Conservation (phyloP, 1,284 basidiomycete genomes). For the Coniferiporia weirii region DNA sequence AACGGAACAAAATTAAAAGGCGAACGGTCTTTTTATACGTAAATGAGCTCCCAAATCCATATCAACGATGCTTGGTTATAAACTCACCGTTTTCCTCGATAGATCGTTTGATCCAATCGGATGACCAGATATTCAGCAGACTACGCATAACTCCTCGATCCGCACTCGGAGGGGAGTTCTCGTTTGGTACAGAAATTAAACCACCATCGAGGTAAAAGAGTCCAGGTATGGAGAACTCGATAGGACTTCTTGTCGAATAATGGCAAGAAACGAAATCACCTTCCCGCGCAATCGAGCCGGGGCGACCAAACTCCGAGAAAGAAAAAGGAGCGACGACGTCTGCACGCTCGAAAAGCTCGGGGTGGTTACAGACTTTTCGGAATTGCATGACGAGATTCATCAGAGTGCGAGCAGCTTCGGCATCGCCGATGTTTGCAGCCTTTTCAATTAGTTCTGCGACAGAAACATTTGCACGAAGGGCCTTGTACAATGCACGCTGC, state of each 20-base stretch:
- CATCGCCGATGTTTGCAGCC: conserved; percentile 85
- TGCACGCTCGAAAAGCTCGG: conserved; percentile 96
- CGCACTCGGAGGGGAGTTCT: conserved; percentile 48
- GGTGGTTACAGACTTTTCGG: conserved; percentile 98
- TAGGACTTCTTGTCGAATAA: conserved; percentile 85
- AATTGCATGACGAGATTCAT: conserved; percentile 99
- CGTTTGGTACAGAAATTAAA: conserved; percentile 62
- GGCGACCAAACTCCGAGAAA: conserved; percentile 79
- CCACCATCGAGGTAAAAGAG: conserved; percentile 81
- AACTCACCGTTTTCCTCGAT: conserved; percentile 56
- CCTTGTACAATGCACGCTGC: conserved; percentile 91
- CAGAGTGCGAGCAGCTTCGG: conserved; percentile 84
- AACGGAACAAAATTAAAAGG: conserved; percentile 79
- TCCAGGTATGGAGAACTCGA: conserved; percentile 74
- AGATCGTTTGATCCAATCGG: conserved; percentile 76
- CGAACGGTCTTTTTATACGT: conserved; percentile 31
- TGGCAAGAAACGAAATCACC: conserved; percentile 79
- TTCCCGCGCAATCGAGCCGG: conserved; percentile 80
- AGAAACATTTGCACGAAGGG: conserved; percentile 88
- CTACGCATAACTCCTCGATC: conserved; percentile 63
- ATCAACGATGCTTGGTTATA: background rate
- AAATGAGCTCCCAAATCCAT: background rate
- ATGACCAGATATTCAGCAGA: conserved; percentile 89
- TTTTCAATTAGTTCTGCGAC: conserved; percentile 93
- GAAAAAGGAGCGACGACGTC: conserved; percentile 93